Base-by-base conservation (phyloP, 805 yeast species). In the Kodamaea kaohsiungensis region DNA sequence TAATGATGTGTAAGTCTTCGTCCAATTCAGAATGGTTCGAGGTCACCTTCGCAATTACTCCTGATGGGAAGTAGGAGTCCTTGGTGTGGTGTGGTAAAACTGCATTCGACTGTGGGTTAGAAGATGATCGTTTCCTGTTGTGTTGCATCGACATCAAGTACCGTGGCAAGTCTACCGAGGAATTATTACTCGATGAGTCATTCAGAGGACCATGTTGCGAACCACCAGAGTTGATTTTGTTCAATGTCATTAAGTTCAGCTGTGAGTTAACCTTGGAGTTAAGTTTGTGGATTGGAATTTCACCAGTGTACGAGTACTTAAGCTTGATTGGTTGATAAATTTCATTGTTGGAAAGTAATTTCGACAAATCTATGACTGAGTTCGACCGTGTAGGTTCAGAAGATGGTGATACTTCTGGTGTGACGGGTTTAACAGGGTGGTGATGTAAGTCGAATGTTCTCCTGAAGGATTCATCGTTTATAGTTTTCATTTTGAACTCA, bases 381-480 rank as follows among this genome's bases (percentile, higher is more conserved):
- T 76, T 76, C 48, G 67, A 63, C 51, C 77, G 60, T 10, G 78
- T 70, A 6, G 80, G 79, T 52, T 70, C 75, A 6, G 76, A 70
- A 27, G 58, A 67, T 19, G 80, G 80, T 17, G 78, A 73, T 1
- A 75, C 73, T 53, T 73, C 78, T 3, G 80, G 80, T 46, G 73
- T 67, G 7, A 69, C 61, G 4, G 78, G 78, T 42, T 63, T 63
- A 15, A 46, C 38, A 0, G 80, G 80, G 17, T 64, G 73, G 33
- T 66, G 64, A 9, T 61, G 55, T 25, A 76, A 56, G 55, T 63
- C 62, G 50, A 66, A 76, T 4, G 64, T 55, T 46, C 60, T 64
- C 45, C 68, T 72, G 64, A 76, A 76, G 5, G 74, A 67, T 7
- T 68, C 76, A 50, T 66, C 72, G 57, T 72, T 69, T 67, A 76